Evolutionary conservation across 495 filamentous ascomycete species (phyloP).

Genomic region (Xanthoparmelia taractica): DNA sequence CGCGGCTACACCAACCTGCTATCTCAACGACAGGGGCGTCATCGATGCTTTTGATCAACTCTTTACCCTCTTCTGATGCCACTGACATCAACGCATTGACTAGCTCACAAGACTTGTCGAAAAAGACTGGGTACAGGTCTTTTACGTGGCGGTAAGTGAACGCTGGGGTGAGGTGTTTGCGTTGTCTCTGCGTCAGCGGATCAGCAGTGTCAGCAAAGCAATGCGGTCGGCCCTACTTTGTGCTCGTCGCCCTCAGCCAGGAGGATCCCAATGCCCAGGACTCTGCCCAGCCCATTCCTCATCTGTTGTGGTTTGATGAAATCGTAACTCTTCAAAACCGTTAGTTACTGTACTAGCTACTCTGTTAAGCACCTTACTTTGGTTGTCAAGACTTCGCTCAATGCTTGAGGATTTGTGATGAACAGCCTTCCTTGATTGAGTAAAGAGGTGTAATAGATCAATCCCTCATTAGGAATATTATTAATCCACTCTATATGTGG

Average conservation of each 20-base stretch:
- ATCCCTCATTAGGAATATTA: constrained; percentile 71
- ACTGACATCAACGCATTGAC: constrained; percentile 37
- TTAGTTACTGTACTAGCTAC: too few relatives aligned
- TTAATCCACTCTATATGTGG: constrained; percentile 62
- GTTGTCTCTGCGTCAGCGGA: constrained; percentile 42
- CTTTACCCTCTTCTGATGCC: constrained; percentile 23
- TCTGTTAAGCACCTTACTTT: too few relatives aligned
- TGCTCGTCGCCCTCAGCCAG: constrained; percentile 84
- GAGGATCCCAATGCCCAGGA: constrained; percentile 69
- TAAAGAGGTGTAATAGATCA: constrained; percentile 60
- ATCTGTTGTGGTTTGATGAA: constrained; percentile 64
- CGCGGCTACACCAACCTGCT: constrained; percentile 58
- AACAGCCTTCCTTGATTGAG: constrained; percentile 67
- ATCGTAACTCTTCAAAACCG: constrained; percentile 70
- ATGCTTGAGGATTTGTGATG: constrained; percentile 54
- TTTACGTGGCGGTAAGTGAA: constrained; percentile 83
- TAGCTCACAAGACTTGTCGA: constrained; percentile 56
- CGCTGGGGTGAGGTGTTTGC: constrained; percentile 73
- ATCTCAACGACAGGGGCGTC: constrained; percentile 50
- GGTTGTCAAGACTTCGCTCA: constrained; percentile 56
- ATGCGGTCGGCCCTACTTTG: constrained; percentile 37
- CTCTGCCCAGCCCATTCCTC: constrained; percentile 46
- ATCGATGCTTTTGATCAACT: constrained; percentile 11
- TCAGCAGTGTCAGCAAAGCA: neutral
- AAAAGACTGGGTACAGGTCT: constrained; percentile 78